phyloP scores from a whole-genome alignment of 257 asterid species.

The Parsonsia alboflavescens region DNA sequence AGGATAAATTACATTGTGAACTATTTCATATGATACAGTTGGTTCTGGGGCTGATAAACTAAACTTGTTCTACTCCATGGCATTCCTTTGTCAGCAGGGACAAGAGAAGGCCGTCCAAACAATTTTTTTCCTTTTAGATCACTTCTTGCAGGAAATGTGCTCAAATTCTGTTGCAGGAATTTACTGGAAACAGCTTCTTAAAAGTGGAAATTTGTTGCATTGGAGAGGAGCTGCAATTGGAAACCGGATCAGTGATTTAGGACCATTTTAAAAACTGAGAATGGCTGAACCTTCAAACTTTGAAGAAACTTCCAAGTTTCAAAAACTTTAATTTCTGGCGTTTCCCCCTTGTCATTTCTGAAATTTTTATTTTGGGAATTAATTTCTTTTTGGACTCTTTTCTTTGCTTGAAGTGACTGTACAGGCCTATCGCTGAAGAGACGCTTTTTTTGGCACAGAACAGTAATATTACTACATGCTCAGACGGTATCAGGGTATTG shows the following conservation, averaged over 20 bases:
- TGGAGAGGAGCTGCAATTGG: neutral
- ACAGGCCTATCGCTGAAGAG: neutral
- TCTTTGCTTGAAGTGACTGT: neutral
- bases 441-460: neutral
- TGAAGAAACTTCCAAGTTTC: neutral
- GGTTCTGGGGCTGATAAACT: neutral
- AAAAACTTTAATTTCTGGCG: neutral
- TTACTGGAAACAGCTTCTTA: neutral
- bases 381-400: neutral
- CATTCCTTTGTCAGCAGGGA: neutral
- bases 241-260: neutral
- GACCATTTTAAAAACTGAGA: neutral
- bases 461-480: no score
- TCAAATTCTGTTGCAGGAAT: neutral
- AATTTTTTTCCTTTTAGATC: neutral
- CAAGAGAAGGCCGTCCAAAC: neutral
- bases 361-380: neutral
- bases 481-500: neutral
- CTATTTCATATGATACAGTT: no score
- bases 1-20: neutral
- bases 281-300: neutral
- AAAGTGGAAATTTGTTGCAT: neutral
- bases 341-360: neutral
- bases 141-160: neutral
- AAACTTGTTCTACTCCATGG: neutral